Base-by-base conservation (phyloP, 2,329 filamentous ascomycete genomes). In the Bimuria novae-zelandiae region DNA sequence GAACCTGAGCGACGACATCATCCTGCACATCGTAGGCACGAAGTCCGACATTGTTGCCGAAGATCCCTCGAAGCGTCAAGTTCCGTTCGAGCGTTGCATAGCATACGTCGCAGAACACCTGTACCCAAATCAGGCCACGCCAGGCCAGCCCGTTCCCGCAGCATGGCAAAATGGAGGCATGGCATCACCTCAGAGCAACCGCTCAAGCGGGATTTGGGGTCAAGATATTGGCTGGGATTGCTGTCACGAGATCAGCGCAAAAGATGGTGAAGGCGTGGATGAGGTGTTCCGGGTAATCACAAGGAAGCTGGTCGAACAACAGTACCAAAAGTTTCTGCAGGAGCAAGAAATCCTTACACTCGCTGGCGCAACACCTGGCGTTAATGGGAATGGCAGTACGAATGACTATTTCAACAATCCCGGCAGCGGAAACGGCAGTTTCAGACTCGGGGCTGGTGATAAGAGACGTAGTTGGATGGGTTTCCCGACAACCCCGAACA, bases 171-270 rank as follows among this genome's bases (percentile, higher is more conserved):
- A 57, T 39, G 58, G 79, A 64, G 46, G 80, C 74, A 75, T 72
- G 67, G 72, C 72, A 12, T 77, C 75, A 22, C 77, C 77, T 25
- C 73, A 77, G 58, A 77, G 77, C 65, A 77, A 81, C 61, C 71
- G 77, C 27, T 89, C 84, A 65, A 89, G 84, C 32, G 88, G 89
- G 1, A 90, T 92, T 75, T 97, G 92, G 92, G 91, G 88, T 19
- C 90, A 94, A 72, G 92, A 97, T 69, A 86, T 92, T 5, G 92
- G 92, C 47, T 97, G 93, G 92, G 92, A 97, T 68, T 95, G 92
- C 58, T 97, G 93, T 73, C 94, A 97, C 74, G 94, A 99, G 77
- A 93, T 99, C 69, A 92, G 88, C 63, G 92, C 93, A 42, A 93
- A 95, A 79, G 92, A 88, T 67, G 92, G 92, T 51, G 92, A 97